Evolutionary conservation across 495 filamentous ascomycete species (phyloP).

Genomic region (Penicillium fimorum): DNA sequence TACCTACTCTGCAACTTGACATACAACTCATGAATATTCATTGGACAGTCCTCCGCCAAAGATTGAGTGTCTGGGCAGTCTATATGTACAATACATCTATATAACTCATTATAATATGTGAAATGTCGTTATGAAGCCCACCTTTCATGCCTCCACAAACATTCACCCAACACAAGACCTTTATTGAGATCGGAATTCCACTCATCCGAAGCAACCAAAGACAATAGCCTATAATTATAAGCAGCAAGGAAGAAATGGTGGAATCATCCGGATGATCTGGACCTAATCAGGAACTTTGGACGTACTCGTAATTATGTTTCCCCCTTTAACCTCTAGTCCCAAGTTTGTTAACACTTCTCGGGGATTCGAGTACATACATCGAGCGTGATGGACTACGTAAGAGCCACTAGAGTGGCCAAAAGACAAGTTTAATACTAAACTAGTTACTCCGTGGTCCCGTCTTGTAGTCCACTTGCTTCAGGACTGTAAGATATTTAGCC

Average conservation of each 20-base stretch:
- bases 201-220: neutral
- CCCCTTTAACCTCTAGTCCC: neutral
- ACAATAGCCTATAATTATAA: neutral
- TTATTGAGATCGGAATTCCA: neutral
- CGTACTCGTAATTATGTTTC: slow-evolving; percentile 16
- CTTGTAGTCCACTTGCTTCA: neutral
- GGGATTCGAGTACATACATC: neutral
- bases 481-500: neutral
- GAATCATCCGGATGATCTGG: neutral
- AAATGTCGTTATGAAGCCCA: neutral
- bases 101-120: neutral
- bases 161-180: neutral
- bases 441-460: neutral
- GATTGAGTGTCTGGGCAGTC: neutral
- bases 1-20: neutral
- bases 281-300: slow-evolving; percentile 12
- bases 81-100: neutral
- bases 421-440: neutral
- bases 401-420: neutral
- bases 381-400: neutral
- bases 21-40: neutral
- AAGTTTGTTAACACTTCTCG: neutral
- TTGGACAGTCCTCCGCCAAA: neutral
- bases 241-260: neutral
- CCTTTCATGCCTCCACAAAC: neutral